These are phyloP conservation scores for Dissophora ornata DNA, from an alignment of 192 early-diverging fungal genomes.

Conservation along the genomic window DNA sequence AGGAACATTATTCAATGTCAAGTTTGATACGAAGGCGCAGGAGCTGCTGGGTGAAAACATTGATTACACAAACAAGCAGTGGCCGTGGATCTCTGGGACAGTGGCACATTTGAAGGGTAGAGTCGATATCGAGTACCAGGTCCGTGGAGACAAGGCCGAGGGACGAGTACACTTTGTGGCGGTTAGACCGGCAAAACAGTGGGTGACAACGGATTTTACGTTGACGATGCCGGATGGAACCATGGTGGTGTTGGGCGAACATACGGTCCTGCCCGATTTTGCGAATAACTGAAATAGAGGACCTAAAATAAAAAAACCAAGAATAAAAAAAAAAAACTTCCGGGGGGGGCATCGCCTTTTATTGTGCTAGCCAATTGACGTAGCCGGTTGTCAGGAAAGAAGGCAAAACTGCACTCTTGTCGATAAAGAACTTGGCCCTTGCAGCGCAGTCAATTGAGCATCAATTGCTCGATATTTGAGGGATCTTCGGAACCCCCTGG, in stretches of 20 bases:
- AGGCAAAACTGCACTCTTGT: too few species aligned
- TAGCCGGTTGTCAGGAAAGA: too few species aligned
- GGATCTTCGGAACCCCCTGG: too few species aligned
- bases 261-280: conserved; percentile 24
- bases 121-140: conserved; percentile 64
- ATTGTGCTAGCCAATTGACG: too few species aligned
- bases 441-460: too few species aligned
- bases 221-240: conserved; percentile 54
- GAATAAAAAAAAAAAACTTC: background rate
- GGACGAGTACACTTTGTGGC: conserved; percentile 56
- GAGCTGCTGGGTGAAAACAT: conserved; percentile 64
- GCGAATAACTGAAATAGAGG: background rate
- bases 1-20: conserved; percentile 68
- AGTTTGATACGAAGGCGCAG: conserved; percentile 60
- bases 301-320: too few species aligned
- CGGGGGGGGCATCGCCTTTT: too few species aligned
- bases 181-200: conserved; percentile 45
- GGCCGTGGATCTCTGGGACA: conserved; percentile 73
- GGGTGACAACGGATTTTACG: conserved; percentile 59
- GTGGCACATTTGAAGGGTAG: conserved; percentile 72
- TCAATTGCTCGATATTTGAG: too few species aligned
- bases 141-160: conserved; percentile 63
- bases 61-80: conserved; percentile 60
- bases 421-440: too few species aligned
- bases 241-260: conserved; percentile 22